A percentile compares a stretch with the other conserved stretches of the same genome.
These are phyloP conservation scores for Myriosclerotinia duriaeana DNA, from an alignment of 2,329 filamentous ascomycete species.

Conservation along the genomic window DNA sequence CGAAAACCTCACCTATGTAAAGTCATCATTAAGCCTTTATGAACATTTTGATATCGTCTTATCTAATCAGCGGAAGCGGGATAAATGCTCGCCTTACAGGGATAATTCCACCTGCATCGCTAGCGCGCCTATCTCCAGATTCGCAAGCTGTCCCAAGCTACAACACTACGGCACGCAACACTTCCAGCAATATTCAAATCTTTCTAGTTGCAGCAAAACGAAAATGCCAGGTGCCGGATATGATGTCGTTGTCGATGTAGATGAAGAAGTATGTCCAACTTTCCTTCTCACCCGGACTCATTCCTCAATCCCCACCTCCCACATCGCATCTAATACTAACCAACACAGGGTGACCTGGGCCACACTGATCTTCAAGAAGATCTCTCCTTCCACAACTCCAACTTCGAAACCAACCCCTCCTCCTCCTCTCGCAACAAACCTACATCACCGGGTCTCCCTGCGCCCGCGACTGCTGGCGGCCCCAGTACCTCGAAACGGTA, in stretches of 20 bases:
- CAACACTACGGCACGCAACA: conserved; percentile 1
- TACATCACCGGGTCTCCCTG: conserved; percentile 50
- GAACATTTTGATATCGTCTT: neutral
- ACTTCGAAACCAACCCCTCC: conserved; percentile 65
- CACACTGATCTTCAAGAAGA: conserved; percentile 98
- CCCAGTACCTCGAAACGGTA: conserved; percentile 69
- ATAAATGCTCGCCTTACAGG: conserved; percentile 13
- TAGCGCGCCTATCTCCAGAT: conserved; percentile 23
- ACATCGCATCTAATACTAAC: conserved; percentile 13
- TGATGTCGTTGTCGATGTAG: conserved; percentile 96
- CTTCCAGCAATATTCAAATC: neutral
- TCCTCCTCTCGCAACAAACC: conserved; percentile 44
- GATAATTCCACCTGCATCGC: conserved; percentile 17
- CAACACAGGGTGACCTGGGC: conserved; percentile 81
- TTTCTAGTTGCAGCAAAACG: conserved; percentile 1
- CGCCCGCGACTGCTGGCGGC: conserved; percentile 54
- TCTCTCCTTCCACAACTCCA: conserved; percentile 96
- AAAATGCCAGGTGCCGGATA: conserved; percentile 65
- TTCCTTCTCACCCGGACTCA: neutral
- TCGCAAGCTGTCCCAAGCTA: conserved; percentile 34
- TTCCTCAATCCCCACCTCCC: conserved; percentile 19
- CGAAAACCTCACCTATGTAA: neutral
- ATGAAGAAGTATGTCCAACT: conserved; percentile 72
- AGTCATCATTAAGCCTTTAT: neutral
- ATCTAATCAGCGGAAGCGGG: neutral